Base-by-base conservation (phyloP, 2,329 filamentous ascomycete genomes). In the Diaporthe sp. region DNA sequence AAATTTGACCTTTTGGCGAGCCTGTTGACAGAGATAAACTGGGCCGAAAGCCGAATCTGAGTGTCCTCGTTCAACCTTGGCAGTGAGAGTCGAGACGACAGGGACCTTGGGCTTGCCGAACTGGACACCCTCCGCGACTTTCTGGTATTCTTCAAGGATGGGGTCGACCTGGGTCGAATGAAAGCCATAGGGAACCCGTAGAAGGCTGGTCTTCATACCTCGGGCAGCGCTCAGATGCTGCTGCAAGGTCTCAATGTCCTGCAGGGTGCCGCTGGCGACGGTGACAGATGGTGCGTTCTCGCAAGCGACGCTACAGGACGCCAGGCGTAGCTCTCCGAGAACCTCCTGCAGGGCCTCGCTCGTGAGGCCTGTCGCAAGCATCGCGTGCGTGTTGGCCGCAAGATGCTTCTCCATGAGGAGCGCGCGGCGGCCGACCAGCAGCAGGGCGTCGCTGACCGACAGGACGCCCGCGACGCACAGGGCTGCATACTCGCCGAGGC, bases 231-330 rank as follows among this genome's bases (percentile, higher is more conserved):
- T 15, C 49, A 53, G 49, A 25, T 53, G 49, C n/a, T 53, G 49
- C 49, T 53, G 49, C n/a, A 53, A 25, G 10, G 3, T 58, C 17
- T 58, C 55, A 17, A 58, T 58, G 28, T 58, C 55, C 13, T 58
- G 15, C 55, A 58, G 5, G 7, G 15, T 58, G 15, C 88, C 89
- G 42, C 85, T 86, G 25, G 97, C 86, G 1, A 97, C 94, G 12
- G 92, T 95, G 81, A 95, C 93, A 71, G 90, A 87, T 0, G 92
- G 92, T 0, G 92, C 91, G 79, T 97, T 97, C 82, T 95, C 89
- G 85, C 95, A 97, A 17, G 94, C 93, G 47, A 90, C 79, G 61
- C 89, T 88, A 15, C 37, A 71, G 4, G 51, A 34, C 22, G 0
- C 12, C 71, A 88, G 81, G 58, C 84, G 86, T 75, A 92, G 89